Evolutionary conservation across 2,329 filamentous ascomycete species (phyloP), one percentile per base, ranked within the genome.

Genomic region (Epichloe hybrida): DNA sequence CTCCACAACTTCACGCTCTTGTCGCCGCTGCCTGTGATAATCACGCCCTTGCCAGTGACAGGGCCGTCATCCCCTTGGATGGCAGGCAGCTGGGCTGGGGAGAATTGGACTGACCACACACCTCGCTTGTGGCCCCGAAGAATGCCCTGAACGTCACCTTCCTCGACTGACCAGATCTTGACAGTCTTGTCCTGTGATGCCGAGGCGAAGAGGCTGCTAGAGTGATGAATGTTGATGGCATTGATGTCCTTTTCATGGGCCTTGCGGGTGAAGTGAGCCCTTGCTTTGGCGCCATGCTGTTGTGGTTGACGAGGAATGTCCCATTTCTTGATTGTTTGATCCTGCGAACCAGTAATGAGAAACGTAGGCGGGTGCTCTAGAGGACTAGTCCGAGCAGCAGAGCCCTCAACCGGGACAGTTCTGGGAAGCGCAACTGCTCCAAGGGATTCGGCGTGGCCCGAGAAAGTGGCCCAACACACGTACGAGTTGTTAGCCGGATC

Each of bases 171-270:
- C 86, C 91, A 98, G 53, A 98, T 93, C 70, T 97, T 98, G 57
- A 97, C 89, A 0, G 88, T 94, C 57, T 89, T 87, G 65, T 98
- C 93, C 68, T 98, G 93, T 5, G 91, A 97, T 34, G 93, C 91
- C 1, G 93, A 96, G 3, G 91, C 94, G 62, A 98, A 97, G 1
- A 96, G 69, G n/a, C 82, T 79, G 4, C 80, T 80, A 1, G 78
- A 75, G 21, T 81, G 77, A 56, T 89, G 87, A 11, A 93, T 76
- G 56, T 94, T 88, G 48, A 98, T 79, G 2, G 93, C 89, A 60
- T 98, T 98, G 68, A 98, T 98, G 58, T 98, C 93, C 65, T 98
- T 98, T 63, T 98, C 93, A 67, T 98, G 93, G 1, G 93, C 93
- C 67, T 96, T 95, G 51, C 93, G 80, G 1, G 93, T 97, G 66